Conservation (phyloP, 192 early-diverging fungal genomes). For the Oehlia diaphana region DNA sequence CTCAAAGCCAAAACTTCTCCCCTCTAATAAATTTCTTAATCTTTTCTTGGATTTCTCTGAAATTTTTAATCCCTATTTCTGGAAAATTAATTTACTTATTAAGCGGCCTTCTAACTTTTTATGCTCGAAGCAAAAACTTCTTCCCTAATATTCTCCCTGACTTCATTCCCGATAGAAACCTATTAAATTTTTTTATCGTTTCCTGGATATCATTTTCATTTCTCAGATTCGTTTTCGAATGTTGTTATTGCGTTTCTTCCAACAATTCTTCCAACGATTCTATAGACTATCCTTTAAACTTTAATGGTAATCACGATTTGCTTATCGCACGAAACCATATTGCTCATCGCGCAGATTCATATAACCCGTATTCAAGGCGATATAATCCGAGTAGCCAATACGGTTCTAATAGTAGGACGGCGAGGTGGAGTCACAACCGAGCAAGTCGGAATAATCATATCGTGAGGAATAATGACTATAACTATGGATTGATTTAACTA, state of each 20-base stretch:
- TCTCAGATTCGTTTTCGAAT: not conserved
- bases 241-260: not conserved
- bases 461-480: not conserved
- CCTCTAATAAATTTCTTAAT: too few species aligned
- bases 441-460: not conserved
- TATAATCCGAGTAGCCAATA: not conserved
- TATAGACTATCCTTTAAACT: not conserved
- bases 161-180: not conserved
- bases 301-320: not conserved
- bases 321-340: not conserved
- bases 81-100: too few species aligned
- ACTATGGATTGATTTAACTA: too few species aligned
- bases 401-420: not conserved
- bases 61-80: too few species aligned
- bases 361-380: not conserved
- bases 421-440: not conserved
- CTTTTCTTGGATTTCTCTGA: too few species aligned
- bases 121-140: not conserved
- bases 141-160: not conserved
- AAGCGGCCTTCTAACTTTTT: not conserved
- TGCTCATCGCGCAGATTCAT: not conserved
- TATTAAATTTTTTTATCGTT: not conserved
- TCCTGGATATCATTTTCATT: not conserved
- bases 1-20: not conserved
- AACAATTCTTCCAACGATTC: not conserved